Conservation (phyloP, 1,284 basidiomycete species). For the Phellopilus nigrolimitatus region DNA sequence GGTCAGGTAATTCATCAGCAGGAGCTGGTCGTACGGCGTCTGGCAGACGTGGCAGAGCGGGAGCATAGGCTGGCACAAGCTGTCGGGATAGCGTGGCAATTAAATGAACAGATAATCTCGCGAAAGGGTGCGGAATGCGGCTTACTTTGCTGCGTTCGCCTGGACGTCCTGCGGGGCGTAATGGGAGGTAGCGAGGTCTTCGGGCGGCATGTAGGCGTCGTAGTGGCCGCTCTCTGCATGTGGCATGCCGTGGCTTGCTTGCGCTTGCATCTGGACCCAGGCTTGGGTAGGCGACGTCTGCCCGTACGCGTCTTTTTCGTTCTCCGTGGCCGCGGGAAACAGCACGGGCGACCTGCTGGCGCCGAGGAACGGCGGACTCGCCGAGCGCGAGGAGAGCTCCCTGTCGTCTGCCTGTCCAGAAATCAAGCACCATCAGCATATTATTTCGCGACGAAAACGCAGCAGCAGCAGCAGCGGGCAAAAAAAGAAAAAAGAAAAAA, state of each 20-base stretch:
- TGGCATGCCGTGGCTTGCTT: background rate
- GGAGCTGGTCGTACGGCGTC: slow-evolving; percentile 6
- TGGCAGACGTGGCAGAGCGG: slow-evolving; percentile 9
- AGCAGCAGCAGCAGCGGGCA: background rate
- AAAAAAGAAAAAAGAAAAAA: background rate
- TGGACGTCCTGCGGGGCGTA: background rate
- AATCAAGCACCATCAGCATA: background rate
- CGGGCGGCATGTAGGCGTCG: background rate
- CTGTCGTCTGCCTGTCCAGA: slow-evolving; percentile 2
- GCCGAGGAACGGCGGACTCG: slow-evolving; percentile 4
- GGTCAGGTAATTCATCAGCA: background rate
- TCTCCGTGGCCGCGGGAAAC: background rate
- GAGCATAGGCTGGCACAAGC: background rate
- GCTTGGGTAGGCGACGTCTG: background rate
- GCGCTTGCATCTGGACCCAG: slow-evolving; percentile 1
- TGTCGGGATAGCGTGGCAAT: too few species aligned
- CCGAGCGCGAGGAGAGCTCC: slow-evolving; percentile 11
- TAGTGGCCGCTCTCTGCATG: background rate
- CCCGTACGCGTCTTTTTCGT: background rate
- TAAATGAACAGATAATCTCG: too few species aligned
- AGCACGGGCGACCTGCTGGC: background rate
- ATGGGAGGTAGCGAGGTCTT: background rate
- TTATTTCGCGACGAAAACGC: background rate
- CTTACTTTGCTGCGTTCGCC: too few species aligned
- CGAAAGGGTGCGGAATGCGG: too few species aligned